Conservation (phyloP, 2,329 filamentous ascomycete genomes). For the Cyphellophora europaea region DNA sequence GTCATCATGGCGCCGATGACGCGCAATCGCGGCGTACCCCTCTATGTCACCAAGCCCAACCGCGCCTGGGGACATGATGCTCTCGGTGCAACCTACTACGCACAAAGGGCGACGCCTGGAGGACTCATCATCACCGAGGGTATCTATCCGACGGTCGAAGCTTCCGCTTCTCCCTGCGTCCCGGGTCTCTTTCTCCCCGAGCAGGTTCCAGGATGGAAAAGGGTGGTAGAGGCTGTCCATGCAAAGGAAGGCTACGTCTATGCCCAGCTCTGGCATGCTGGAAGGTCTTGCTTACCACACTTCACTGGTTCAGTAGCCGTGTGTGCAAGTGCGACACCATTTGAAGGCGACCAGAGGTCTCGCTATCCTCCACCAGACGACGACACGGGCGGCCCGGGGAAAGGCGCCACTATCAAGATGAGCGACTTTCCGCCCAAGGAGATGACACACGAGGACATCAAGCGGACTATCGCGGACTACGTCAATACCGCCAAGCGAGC, state of each 20-base stretch:
- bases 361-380: neutral
- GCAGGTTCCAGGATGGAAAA: conserved; percentile 41
- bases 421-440: conserved; percentile 26
- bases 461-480: conserved; percentile 30
- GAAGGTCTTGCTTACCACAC: conserved; percentile 29
- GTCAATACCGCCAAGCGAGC: conserved; percentile 40
- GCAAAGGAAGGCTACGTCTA: conserved; percentile 39
- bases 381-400: conserved; percentile 25
- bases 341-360: conserved; percentile 14
- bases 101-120: conserved; percentile 27
- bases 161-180: conserved; percentile 1
- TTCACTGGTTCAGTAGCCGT: conserved; percentile 31
- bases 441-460: conserved; percentile 34
- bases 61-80: conserved; percentile 30
- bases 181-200: conserved; percentile 10
- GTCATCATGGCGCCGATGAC: conserved; percentile 44
- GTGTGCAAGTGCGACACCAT: conserved; percentile 31
- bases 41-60: conserved; percentile 28
- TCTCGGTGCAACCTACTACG: conserved; percentile 29
- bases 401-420: conserved; percentile 45
- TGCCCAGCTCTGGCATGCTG: conserved; percentile 33
- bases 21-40: conserved; percentile 40
- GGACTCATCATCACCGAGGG: conserved; percentile 28
- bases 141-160: conserved; percentile 5
- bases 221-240: conserved; percentile 41